phyloP scores from a whole-genome alignment of 2,329 filamentous ascomycete species.

The Lojkania enalia region DNA sequence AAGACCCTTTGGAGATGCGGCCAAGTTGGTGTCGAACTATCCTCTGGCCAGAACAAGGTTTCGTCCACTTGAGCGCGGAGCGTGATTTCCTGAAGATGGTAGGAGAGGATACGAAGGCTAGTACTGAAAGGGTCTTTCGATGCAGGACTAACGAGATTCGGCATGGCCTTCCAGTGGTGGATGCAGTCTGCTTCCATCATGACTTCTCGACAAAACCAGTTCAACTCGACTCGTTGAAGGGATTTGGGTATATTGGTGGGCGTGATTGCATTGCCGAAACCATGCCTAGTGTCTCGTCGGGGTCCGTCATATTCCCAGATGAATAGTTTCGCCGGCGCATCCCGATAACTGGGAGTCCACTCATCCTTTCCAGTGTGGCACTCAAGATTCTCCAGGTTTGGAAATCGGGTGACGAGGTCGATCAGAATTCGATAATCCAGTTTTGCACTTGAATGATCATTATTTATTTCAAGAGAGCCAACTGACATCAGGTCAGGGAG shows the following conservation, averaged over 20 bases:
- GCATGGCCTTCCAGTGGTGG: conserved; percentile 3
- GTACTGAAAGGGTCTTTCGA: conserved; percentile 19
- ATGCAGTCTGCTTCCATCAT: not conserved
- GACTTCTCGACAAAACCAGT: conserved; percentile 6
- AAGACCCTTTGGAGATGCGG: conserved; percentile 21
- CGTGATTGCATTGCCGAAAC: conserved; percentile 20
- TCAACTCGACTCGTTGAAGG: conserved; percentile 14
- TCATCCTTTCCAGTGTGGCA: conserved; percentile 5
- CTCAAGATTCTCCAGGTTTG: conserved; percentile 7
- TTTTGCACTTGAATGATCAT: conserved; percentile 8
- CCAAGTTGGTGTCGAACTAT: conserved; percentile 13
- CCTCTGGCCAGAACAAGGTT: conserved; percentile 19
- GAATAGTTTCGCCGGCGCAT: not conserved
- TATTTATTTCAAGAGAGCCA: conserved; percentile 8
- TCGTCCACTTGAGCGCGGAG: conserved; percentile 15
- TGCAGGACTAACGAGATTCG: conserved; percentile 17
- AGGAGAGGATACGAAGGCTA: conserved; percentile 19
- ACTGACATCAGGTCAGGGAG: conserved; percentile 15
- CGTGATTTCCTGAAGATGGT: conserved; percentile 14
- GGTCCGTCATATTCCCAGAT: conserved; percentile 20
- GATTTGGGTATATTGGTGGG: conserved; percentile 11
- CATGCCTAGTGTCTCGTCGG: conserved; percentile 25
- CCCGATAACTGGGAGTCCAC: not conserved
- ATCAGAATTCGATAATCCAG: conserved; percentile 19
- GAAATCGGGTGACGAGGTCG: conserved; percentile 9